Evolutionary conservation across 306 rosid genomes (phyloP), one percentile per base, ranked within the genome.

Genomic region (Lotus japonicus): DNA sequence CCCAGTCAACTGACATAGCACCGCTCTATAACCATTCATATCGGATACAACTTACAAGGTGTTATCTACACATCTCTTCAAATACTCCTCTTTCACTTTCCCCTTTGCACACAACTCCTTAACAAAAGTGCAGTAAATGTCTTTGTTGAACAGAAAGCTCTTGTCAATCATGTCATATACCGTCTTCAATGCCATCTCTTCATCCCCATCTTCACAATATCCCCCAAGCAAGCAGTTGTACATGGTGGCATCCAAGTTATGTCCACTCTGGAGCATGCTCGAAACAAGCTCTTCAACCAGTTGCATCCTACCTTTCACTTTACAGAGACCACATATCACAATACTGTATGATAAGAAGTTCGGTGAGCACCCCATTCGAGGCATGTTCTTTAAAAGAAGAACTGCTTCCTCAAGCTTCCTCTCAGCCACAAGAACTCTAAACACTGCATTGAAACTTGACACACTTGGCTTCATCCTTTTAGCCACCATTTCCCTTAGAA

Each of bases 311-410:
- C 84, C 73, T 72, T 77, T 78, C 72, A 53, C 66, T 49, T 57
- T 38, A 67, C 86, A 86, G 26, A 83, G 83, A 42, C 78, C 52
- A 64, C 64, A 41, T 14, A 86, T 52, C 50, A 86, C 79, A 49
- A 33, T 35, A 75, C 55, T 70, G 36, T 76, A 83, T 2, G 91
- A 81, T 16, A 76, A 19, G 81, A 78, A 86, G 36, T 83, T 86
- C 8, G 88, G 86, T 9, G 50, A 44, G 75, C 86, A 73, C 2
- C 84, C 86, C 83, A 86, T 73, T 44, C 9, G 70, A 17, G 77
- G 71, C 84, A 81, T 86, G 58, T 75, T 81, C 78, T 81, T 83
- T 6, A 83, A 72, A 61, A 86, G 81, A 73, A 28, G 26, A 75
- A 81, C 6, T 4, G 77, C 86, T 66, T 77, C 78, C 9, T 76